Evolutionary conservation across 305 asterid species (phyloP).

Genomic region (Fraxinus dipetala): DNA sequence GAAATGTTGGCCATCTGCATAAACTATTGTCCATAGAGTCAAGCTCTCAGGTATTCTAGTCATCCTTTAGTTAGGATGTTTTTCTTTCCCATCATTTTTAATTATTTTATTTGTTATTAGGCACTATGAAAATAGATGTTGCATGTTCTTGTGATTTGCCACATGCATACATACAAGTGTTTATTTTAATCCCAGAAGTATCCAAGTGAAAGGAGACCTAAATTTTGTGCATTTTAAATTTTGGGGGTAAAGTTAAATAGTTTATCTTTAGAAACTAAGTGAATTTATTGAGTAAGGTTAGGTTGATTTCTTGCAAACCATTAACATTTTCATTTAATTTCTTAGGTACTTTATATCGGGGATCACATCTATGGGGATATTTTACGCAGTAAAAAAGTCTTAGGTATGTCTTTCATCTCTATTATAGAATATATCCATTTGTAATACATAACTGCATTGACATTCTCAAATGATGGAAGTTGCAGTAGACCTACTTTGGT

Average conservation of each 20-base stretch:
- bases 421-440: not conserved
- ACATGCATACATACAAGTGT: not conserved
- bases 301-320: slow-evolving; percentile 6
- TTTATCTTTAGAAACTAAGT: not conserved
- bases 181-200: not conserved
- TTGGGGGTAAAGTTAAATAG: not conserved
- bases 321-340: slow-evolving; percentile 7
- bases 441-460: not conserved
- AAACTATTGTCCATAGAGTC: slow-evolving; percentile 78
- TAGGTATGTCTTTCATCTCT: slow-evolving; percentile 53
- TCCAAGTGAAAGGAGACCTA: not conserved
- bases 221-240: not conserved
- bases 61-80: slow-evolving; percentile 8
- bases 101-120: slow-evolving; percentile 2
- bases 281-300: not conserved
- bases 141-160: slow-evolving; percentile 11
- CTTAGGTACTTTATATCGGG: slow-evolving; percentile 94
- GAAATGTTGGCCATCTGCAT: slow-evolving; percentile 96
- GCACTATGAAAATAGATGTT: slow-evolving; percentile 8
- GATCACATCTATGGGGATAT: slow-evolving; percentile 99
- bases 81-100: not conserved
- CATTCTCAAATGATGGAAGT: not conserved
- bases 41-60: slow-evolving; percentile 82
- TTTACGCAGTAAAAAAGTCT: slow-evolving; percentile 88
- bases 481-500: not conserved